phyloP scores from a whole-genome alignment of 192 early-diverging fungal genomes.

The Rhizoclosmatium globosum region DNA sequence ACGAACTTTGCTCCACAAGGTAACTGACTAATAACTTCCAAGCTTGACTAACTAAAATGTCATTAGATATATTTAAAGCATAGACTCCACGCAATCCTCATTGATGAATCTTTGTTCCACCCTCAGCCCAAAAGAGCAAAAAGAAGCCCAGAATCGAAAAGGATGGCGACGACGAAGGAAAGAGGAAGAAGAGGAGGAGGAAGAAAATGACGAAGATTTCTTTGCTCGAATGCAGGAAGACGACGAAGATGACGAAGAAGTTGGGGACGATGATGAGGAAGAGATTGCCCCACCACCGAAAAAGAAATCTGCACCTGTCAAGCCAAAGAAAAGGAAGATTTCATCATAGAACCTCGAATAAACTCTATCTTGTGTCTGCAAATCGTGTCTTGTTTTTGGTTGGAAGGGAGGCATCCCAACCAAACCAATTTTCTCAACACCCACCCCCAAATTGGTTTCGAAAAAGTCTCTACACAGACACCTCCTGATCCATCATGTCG shows the following conservation, averaged over 20 bases:
- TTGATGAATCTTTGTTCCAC: conserved; percentile 5
- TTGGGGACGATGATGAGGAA: background rate
- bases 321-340: background rate
- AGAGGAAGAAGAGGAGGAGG: conserved; percentile 1
- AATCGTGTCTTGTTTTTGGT: background rate
- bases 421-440: background rate
- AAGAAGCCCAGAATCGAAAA: background rate
- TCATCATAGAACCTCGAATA: background rate
- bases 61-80: conserved; percentile 26
- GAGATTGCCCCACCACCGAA: background rate
- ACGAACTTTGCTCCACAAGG: conserved; percentile 38
- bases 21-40: background rate
- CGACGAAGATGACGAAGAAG: conserved; percentile 14
- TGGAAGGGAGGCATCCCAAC: too few species aligned
- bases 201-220: conserved; percentile 20
- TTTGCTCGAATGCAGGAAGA: background rate
- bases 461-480: background rate
- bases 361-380: background rate
- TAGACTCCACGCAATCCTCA: background rate
- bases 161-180: background rate
- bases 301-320: background rate
- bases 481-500: background rate
- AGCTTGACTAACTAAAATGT: background rate
- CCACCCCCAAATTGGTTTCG: background rate
- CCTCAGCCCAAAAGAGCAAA: background rate